A percentile compares a stretch with the other conserved stretches of the same genome.
These are phyloP conservation scores for Hevea brasiliensis DNA, from an alignment of 345 rosid genomes.

Conservation along the genomic window DNA sequence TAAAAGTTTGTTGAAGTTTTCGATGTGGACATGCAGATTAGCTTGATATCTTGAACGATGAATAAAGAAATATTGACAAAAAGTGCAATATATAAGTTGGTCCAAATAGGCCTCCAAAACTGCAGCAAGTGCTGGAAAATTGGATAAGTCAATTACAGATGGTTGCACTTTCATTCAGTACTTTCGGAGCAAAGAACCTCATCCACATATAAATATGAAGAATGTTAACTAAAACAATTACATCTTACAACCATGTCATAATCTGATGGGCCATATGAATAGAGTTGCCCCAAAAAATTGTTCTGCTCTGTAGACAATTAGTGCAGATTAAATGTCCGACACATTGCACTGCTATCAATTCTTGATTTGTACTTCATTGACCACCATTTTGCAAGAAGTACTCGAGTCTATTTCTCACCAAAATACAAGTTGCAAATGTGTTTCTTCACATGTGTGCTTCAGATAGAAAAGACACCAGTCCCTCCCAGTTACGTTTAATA, in stretches of 20 bases:
- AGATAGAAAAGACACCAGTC: neutral
- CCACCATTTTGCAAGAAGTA: neutral
- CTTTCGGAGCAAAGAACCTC: conserved; percentile 11
- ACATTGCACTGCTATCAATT: conserved; percentile 5
- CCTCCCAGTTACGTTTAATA: conserved; percentile 37
- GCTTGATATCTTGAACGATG: conserved; percentile 35
- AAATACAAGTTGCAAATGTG: conserved; percentile 4
- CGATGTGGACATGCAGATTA: conserved; percentile 16
- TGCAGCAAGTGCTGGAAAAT: conserved; percentile 18
- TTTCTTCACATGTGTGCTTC: conserved; percentile 10
- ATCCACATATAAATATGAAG: conserved; percentile 5
- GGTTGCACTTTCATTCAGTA: conserved; percentile 14
- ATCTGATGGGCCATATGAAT: neutral
- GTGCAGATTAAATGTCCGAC: neutral
- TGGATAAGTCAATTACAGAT: conserved; percentile 23
- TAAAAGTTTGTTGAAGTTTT: conserved; percentile 14
- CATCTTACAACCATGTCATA: conserved; percentile 17
- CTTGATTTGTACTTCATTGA: conserved; percentile 1
- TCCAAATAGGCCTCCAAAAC: conserved; percentile 7
- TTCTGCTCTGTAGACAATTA: conserved; percentile 13
- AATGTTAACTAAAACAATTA: conserved; percentile 7
- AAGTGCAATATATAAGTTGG: conserved; percentile 20
- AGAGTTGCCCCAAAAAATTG: conserved; percentile 1
- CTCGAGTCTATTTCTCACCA: neutral
- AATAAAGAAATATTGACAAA: conserved; percentile 17